Base-by-base conservation (phyloP, 2,329 filamentous ascomycete species). In the Ascochyta fabae region DNA sequence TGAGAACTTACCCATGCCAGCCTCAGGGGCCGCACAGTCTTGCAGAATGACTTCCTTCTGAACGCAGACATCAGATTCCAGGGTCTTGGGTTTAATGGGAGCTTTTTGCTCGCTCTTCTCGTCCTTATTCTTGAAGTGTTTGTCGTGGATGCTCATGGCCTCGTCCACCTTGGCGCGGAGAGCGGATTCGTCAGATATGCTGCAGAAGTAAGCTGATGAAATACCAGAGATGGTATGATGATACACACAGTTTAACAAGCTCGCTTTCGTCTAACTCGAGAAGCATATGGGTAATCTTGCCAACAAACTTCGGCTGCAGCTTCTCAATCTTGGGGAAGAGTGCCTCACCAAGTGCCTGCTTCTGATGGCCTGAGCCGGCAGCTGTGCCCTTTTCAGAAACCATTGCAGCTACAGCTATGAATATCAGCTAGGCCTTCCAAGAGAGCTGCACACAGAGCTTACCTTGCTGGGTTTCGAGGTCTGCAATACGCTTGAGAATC, bases 231-330 rank as follows among this genome's bases (percentile, higher is more conserved):
- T 4, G 23, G 31, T 26, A 39, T 8, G 27, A 34, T 34, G 36
- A 46, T 61, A 91, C 93, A 91, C 89, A 96, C 91, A 99, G 86
- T 80, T 91, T 91, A 75, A 99, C 85, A 69, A 99, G 84, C 83
- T 99, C 95, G 54, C 84, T 77, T 80, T 98, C 98, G 72, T 98
- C 95, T 95, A 99, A 99, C 86, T 99, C 95, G 71, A 99, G 81
- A 71, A 99, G 89, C 95, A 99, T 99, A 81, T 95, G 95, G 60
- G 95, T 99, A 78, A 99, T 98, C 88, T 99, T 99, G 76, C 95
- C 95, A 61, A 95, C 95, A 72, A 99, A 85, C 71, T 97, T 93
- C 56, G 92, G 90, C 83, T 99, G 95, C 80, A 96, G 88, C 67
- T 86, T 87, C 78, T 93, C 88, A 72, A 99, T 98, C 89, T 98